These are phyloP conservation scores for Brassica juncea DNA, from an alignment of 345 rosid genomes.

Conservation along the genomic window DNA sequence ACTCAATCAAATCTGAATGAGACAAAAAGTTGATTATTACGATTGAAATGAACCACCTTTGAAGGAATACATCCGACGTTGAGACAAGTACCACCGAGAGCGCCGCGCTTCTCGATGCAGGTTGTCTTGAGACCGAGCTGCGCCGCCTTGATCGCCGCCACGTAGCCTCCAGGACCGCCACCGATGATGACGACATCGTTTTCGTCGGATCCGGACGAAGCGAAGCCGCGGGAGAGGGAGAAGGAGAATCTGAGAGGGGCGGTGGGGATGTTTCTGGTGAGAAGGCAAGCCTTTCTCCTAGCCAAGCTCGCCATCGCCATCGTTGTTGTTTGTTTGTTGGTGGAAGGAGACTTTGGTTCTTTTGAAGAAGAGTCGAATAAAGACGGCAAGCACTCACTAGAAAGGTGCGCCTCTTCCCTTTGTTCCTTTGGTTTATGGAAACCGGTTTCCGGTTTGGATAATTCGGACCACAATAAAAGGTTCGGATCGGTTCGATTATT, in stretches of 20 bases:
- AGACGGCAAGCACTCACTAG: constrained; percentile 7
- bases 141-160: constrained; percentile 98
- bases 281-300: constrained; percentile 65
- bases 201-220: constrained; percentile 84
- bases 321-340: constrained; percentile 19
- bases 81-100: constrained; percentile 99
- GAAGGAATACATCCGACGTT: constrained; percentile 99
- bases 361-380: constrained; percentile 30
- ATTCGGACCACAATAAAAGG: not conserved
- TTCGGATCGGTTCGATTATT: not conserved
- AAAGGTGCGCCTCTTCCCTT: not conserved
- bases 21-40: not conserved
- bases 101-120: constrained; percentile 94
- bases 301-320: constrained; percentile 94
- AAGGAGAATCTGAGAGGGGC: constrained; percentile 59
- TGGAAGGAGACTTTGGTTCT: constrained; percentile 23
- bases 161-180: constrained; percentile 99
- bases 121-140: constrained; percentile 98
- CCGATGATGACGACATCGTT: constrained; percentile 95
- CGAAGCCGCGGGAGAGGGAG: constrained; percentile 73
- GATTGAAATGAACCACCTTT: constrained; percentile 55
- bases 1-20: not conserved
- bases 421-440: not conserved
- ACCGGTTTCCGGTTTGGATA: not conserved
- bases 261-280: constrained; percentile 56